A percentile compares a stretch with the other conserved stretches of the same genome.
Evolutionary conservation across 2,329 filamentous ascomycete genomes (phyloP).

Genomic region (Esteya vermicola): DNA sequence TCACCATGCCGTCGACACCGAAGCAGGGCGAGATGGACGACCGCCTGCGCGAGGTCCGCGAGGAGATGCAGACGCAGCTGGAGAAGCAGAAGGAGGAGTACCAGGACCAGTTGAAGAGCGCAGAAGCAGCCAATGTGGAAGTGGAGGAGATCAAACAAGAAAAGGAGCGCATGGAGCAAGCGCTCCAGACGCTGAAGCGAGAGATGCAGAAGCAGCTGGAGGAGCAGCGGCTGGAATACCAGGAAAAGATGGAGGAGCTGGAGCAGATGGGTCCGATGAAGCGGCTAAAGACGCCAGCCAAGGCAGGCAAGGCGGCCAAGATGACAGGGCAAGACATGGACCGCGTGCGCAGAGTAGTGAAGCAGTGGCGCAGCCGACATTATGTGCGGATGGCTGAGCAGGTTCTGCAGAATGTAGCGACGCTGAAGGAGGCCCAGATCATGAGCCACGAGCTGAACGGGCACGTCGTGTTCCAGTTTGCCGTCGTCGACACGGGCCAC

Average conservation of each 20-base stretch:
- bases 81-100: conserved; percentile 77
- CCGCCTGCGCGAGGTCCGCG: conserved; percentile 56
- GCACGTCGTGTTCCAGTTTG: conserved; percentile 86
- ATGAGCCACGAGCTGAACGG: conserved; percentile 97
- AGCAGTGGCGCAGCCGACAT: conserved; percentile 69
- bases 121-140: conserved; percentile 62
- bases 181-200: conserved; percentile 61
- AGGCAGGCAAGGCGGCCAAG: conserved; percentile 59
- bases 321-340: too few species aligned
- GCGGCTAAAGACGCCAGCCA: conserved; percentile 42
- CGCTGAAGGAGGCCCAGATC: conserved; percentile 88
- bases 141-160: conserved; percentile 73
- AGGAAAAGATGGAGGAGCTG: conserved; percentile 69
- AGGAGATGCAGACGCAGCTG: conserved; percentile 71
- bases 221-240: conserved; percentile 70
- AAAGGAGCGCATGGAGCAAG: conserved; percentile 74
- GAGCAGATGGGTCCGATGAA: conserved; percentile 55
- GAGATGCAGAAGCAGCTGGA: conserved; percentile 81
- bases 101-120: conserved; percentile 59
- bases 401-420: conserved; percentile 73
- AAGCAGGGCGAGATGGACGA: conserved; percentile 62
- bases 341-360: conserved; percentile 52
- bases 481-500: conserved; percentile 78
- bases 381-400: conserved; percentile 92
- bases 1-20: conserved; percentile 91